Percentiles rank a stretch among this genome's conserved stretches.
phyloP scores from a whole-genome alignment of 1,284 basidiomycete genomes.

The Rhizopogon parksii region DNA sequence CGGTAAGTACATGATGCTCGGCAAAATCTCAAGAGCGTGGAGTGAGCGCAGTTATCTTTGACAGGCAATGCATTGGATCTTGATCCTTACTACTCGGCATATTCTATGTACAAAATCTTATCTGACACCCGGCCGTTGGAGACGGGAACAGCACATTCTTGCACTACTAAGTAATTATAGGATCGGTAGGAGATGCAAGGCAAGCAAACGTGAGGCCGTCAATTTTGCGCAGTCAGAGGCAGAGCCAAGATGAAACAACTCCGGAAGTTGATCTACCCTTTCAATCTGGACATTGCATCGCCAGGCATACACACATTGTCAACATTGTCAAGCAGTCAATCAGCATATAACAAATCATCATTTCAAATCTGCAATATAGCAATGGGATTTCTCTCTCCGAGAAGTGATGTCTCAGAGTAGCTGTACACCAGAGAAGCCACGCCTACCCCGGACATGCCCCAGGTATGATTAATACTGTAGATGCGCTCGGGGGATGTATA shows the following conservation, averaged over 20 bases:
- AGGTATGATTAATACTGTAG: background rate
- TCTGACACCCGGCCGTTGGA: background rate
- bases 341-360: too few species aligned
- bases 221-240: background rate
- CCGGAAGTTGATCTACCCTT: too few species aligned
- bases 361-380: too few species aligned
- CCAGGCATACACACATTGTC: too few species aligned
- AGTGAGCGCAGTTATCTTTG: background rate
- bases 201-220: background rate
- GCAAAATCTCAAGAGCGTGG: background rate
- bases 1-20: too few species aligned
- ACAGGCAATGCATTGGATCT: background rate
- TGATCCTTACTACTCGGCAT: background rate
- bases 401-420: too few species aligned
- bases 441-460: too few species aligned
- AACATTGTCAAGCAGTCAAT: too few species aligned
- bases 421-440: too few species aligned
- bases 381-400: too few species aligned
- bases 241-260: background rate
- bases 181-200: background rate
- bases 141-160: background rate
- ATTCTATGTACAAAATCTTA: background rate
- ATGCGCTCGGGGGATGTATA: conserved; percentile 88
- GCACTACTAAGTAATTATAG: background rate
- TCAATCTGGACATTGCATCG: too few species aligned